Evolutionary conservation across 2,329 filamentous ascomycete species (phyloP), one percentile per base, ranked within the genome.

Genomic region (Aspergillus fructus): DNA sequence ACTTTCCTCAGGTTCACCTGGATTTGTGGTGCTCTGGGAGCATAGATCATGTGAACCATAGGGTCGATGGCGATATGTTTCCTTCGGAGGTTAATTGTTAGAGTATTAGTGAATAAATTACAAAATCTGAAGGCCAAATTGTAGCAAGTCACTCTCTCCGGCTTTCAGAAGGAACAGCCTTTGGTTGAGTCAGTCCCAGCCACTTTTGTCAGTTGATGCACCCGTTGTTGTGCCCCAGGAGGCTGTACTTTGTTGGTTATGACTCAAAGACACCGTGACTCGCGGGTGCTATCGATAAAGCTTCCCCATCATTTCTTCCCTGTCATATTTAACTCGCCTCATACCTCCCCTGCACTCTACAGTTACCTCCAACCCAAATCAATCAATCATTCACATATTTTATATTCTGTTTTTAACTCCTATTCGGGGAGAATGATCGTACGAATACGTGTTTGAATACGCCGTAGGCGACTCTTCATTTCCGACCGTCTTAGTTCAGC

Each of bases 391-490:
- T 37, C 34, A 21, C 33, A 33, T 41, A 30, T 53, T 30, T 21
- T 12, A 48, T 43, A 41, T 30, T 42, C 30, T 53, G 19, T 45
- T 19, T 54, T 48, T 24, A 47, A 52, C 43, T 39, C 30, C 33
- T 59, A 49, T 55, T 59, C 49, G 59, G 52, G 59, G 69, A 72
- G 60, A 63, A 78, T 78, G 76, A 77, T 78, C 62, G 64, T 70
- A 63, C 75, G 75, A 77, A 78, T 78, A 78, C 68, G 68, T 55
- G 53, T 65, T 45, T 74, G 66, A 74, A 64, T 66, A 68, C 71
- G 67, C 68, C 64, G 61, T 65, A 64, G 71, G 74, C 73, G 73
- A 73, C 48, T 55, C 64, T 59, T 64, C 51, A 47, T 56, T 59
- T 56, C 64, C 63, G 60, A 64, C 62, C 62, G 62, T 43, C 30